Percentiles rank a stretch among this genome's conserved stretches.
phyloP scores from a whole-genome alignment of 2,329 filamentous ascomycete genomes.

The Cladosporium sp. region DNA sequence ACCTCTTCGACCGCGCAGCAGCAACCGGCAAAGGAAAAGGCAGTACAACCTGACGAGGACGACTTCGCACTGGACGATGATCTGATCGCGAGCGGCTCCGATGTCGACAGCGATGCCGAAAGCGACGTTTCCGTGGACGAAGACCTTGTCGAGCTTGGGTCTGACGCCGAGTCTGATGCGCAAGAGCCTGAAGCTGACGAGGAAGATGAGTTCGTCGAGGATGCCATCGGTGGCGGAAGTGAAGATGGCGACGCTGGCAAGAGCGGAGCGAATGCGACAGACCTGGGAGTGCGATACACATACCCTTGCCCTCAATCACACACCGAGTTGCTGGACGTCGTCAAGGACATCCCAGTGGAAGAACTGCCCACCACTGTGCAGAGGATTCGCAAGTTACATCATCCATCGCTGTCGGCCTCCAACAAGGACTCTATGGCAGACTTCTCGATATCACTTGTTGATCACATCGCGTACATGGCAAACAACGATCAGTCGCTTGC shows the following conservation, averaged over 20 bases:
- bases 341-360: slow-evolving; percentile 56
- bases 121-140: background rate
- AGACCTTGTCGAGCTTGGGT: background rate
- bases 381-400: slow-evolving; percentile 85
- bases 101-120: slow-evolving; percentile 30
- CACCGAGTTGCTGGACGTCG: slow-evolving; percentile 64
- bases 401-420: slow-evolving; percentile 75
- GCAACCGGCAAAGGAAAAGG: slow-evolving; percentile 34
- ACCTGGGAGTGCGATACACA: slow-evolving; percentile 66
- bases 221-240: slow-evolving; percentile 32
- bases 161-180: slow-evolving; percentile 22
- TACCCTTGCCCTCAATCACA: slow-evolving; percentile 81
- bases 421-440: slow-evolving; percentile 80
- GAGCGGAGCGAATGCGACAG: slow-evolving; percentile 31
- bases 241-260: slow-evolving; percentile 6
- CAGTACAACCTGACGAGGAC: slow-evolving; percentile 88
- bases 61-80: slow-evolving; percentile 90
- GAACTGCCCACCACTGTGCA: slow-evolving; percentile 78
- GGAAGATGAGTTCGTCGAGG: slow-evolving; percentile 45
- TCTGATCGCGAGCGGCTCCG: slow-evolving; percentile 75
- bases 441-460: slow-evolving; percentile 64
- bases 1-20: slow-evolving; percentile 50
- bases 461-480: slow-evolving; percentile 59
- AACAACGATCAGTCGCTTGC: slow-evolving; percentile 53
- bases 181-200: slow-evolving; percentile 40